Conservation (phyloP, 2,329 filamentous ascomycete genomes). For the Aspergillus ustus region DNA sequence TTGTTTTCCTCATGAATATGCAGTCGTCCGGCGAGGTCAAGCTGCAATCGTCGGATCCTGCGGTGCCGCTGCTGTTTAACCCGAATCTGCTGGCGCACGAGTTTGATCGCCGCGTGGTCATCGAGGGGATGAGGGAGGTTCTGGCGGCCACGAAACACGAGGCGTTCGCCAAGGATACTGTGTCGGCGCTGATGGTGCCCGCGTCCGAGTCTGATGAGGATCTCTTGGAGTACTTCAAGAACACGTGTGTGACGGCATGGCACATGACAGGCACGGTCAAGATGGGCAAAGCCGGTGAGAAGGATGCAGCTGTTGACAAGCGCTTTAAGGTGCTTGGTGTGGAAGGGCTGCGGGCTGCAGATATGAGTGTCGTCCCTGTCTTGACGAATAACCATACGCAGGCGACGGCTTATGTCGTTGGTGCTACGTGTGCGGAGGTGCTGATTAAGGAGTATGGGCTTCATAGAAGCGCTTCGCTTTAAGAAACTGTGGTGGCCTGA, state of each 20-base stretch:
- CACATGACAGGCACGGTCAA: constrained; percentile 62
- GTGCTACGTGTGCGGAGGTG: constrained; percentile 57
- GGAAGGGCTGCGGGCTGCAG: constrained; percentile 45
- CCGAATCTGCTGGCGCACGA: constrained; percentile 58
- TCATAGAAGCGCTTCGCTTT: neutral
- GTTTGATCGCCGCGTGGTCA: constrained; percentile 58
- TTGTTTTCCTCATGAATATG: constrained; percentile 58
- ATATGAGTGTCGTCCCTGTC: constrained; percentile 51
- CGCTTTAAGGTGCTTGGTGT: constrained; percentile 45
- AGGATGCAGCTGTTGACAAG: constrained; percentile 54
- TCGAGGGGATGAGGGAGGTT: constrained; percentile 54
- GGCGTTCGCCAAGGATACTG: constrained; percentile 51
- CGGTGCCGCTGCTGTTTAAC: constrained; percentile 57
- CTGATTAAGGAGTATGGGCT: constrained; percentile 52
- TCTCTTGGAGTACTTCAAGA: constrained; percentile 51
- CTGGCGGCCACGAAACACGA: constrained; percentile 50
- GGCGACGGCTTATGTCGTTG: constrained; percentile 59
- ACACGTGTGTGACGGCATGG: constrained; percentile 54
- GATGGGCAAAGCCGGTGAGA: constrained; percentile 57
- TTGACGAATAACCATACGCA: constrained; percentile 57
- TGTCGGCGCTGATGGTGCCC: constrained; percentile 50
- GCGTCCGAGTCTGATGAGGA: constrained; percentile 58
- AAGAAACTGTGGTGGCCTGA: too few species aligned
- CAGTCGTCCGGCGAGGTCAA: constrained; percentile 58
- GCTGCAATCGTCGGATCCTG: constrained; percentile 58